Evolutionary conservation across 2,329 filamentous ascomycete genomes (phyloP).

Genomic region (Nemania sp.): DNA sequence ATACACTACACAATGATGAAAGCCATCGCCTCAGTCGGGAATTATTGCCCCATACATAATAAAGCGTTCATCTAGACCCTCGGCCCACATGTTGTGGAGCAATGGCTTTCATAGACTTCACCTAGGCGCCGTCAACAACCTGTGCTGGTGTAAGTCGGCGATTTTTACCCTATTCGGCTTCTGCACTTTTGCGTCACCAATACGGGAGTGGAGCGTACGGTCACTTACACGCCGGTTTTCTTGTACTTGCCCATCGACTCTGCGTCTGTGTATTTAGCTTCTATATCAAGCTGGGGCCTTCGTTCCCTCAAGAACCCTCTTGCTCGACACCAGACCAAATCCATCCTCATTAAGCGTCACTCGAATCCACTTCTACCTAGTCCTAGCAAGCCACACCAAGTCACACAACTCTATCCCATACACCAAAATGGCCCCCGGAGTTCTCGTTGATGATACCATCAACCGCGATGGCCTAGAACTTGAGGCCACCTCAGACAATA

Average conservation of each 20-base stretch:
- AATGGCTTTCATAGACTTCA: slow-evolving; percentile 8
- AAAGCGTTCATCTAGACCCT: slow-evolving; percentile 9
- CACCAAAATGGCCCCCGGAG: slow-evolving; percentile 49
- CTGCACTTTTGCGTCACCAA: slow-evolving; percentile 12
- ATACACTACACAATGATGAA: not conserved
- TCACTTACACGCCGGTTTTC: slow-evolving; percentile 43
- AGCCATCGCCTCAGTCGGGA: slow-evolving; percentile 25
- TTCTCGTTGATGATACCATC: slow-evolving; percentile 46
- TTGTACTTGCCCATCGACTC: slow-evolving; percentile 10
- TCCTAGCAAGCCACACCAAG: not conserved
- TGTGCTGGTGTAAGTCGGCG: slow-evolving; percentile 43
- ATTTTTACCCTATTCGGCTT: slow-evolving; percentile 45
- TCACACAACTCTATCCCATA: not conserved
- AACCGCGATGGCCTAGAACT: slow-evolving; percentile 53
- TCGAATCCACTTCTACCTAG: not conserved
- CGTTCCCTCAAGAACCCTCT: slow-evolving; percentile 3
- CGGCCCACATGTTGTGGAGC: slow-evolving; percentile 27
- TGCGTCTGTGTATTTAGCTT: slow-evolving; percentile 22
- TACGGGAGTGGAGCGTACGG: slow-evolving; percentile 35
- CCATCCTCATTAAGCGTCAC: not conserved
- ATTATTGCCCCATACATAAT: slow-evolving; percentile 30
- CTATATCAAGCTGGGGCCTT: slow-evolving; percentile 38
- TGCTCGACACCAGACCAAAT: slow-evolving; percentile 4
- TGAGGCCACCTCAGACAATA: slow-evolving; percentile 60
- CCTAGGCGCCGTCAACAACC: slow-evolving; percentile 3